Evolutionary conservation across 768 basidiomycete genomes (phyloP).

Genomic region (Lentinus brumalis): DNA sequence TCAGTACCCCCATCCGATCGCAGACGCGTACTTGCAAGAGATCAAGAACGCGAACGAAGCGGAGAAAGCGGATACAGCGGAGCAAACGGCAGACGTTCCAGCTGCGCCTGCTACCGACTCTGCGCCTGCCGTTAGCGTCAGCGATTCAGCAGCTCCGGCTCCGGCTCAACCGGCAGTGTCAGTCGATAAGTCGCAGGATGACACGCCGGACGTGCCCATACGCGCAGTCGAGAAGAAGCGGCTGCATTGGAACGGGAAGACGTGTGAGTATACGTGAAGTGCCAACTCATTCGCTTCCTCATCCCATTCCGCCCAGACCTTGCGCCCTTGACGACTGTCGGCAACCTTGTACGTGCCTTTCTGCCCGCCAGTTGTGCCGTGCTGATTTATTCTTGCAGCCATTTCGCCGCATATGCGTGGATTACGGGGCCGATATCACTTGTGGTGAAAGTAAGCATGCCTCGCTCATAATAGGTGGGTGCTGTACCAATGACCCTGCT

Average conservation of each 20-base stretch:
- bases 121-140: constrained; percentile 4
- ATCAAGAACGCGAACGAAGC: constrained; percentile 36
- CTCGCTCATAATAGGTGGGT: neutral
- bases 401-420: constrained; percentile 86
- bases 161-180: constrained; percentile 9
- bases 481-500: neutral
- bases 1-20: constrained; percentile 67
- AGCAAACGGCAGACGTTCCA: neutral
- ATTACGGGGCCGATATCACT: constrained; percentile 90
- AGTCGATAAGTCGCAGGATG: constrained; percentile 38
- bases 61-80: constrained; percentile 10
- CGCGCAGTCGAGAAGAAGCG: constrained; percentile 85
- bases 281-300: constrained; percentile 19
- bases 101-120: neutral
- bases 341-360: constrained; percentile 71
- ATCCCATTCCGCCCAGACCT: constrained; percentile 50
- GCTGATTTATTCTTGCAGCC: constrained; percentile 51
- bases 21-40: constrained; percentile 62
- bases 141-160: neutral
- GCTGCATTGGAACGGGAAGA: constrained; percentile 83
- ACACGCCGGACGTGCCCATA: constrained; percentile 68
- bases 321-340: constrained; percentile 90
- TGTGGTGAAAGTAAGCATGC: constrained; percentile 82
- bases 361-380: neutral
- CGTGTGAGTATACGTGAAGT: constrained; percentile 56